Percentiles rank a stretch among this genome's conserved stretches.
phyloP scores from a whole-genome alignment of 2,329 filamentous ascomycete species.

The Hypoxylon sp. region DNA sequence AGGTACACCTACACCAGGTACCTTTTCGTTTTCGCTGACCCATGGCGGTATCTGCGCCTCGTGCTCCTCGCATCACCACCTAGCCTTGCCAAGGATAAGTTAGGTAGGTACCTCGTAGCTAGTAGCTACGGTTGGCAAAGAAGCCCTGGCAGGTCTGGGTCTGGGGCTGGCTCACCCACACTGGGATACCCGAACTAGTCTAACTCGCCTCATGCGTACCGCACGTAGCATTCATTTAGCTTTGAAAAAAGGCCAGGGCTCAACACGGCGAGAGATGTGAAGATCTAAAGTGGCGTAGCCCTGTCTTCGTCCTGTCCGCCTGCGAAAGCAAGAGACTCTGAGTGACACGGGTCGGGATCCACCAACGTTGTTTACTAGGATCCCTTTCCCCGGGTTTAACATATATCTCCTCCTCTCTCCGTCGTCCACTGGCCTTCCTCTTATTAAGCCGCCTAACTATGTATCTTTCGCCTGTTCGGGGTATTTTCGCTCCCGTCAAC shows the following conservation, averaged over 20 bases:
- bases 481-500: conserved; percentile 19
- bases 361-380: conserved; percentile 34
- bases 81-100: conserved; percentile 34
- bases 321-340: neutral
- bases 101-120: conserved; percentile 35
- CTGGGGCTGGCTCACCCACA: neutral
- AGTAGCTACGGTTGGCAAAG: too few relatives aligned
- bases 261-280: conserved; percentile 21
- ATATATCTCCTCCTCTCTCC: conserved; percentile 7
- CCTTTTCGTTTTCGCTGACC: conserved; percentile 5
- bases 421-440: conserved; percentile 14
- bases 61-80: conserved; percentile 36
- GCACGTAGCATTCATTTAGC: conserved; percentile 32
- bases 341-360: conserved; percentile 34
- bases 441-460: conserved; percentile 38
- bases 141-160: neutral
- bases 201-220: conserved; percentile 30
- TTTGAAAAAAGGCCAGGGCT: neutral
- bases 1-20: conserved; percentile 10
- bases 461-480: conserved; percentile 27
- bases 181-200: conserved; percentile 32
- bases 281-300: too few relatives aligned
- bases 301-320: neutral
- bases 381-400: conserved; percentile 41
- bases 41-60: conserved; percentile 37